Conservation (phyloP, 2,329 filamentous ascomycete genomes). For the Fusarium nelsonii region DNA sequence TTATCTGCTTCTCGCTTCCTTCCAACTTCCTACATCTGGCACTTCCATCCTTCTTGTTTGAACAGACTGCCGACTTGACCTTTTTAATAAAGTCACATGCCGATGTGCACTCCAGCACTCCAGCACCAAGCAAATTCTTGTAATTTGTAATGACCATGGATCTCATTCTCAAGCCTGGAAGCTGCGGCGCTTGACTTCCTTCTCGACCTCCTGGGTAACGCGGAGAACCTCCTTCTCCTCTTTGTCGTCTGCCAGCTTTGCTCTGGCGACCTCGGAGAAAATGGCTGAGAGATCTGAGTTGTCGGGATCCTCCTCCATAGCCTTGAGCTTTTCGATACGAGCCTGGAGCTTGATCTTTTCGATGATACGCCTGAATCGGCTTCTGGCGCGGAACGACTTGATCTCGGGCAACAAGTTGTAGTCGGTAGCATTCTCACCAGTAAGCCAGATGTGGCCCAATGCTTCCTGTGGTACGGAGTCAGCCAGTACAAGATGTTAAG, state of each 20-base stretch:
- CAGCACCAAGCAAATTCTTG: neutral
- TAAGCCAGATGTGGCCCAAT: constrained; percentile 87
- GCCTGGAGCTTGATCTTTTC: constrained; percentile 96
- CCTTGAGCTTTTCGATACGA: constrained; percentile 93
- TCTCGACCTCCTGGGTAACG: constrained; percentile 69
- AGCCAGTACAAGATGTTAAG: constrained; percentile 26
- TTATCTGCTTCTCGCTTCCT: constrained; percentile 4
- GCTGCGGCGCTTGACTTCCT: constrained; percentile 58
- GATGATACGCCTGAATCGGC: constrained; percentile 91
- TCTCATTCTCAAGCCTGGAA: constrained; percentile 38
- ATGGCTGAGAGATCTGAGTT: constrained; percentile 73
- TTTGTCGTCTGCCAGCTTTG: constrained; percentile 85
- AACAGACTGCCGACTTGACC: neutral
- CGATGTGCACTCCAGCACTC: neutral
- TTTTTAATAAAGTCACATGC: neutral
- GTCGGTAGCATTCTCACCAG: constrained; percentile 89
- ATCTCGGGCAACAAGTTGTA: constrained; percentile 98
- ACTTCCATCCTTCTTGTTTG: neutral
- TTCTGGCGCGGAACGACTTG: constrained; percentile 90
- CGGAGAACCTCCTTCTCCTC: constrained; percentile 82
- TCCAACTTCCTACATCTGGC: constrained; percentile 2
- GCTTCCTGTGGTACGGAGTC: constrained; percentile 68
- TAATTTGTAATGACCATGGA: constrained; percentile 1
- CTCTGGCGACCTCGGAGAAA: constrained; percentile 93
- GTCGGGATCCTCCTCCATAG: constrained; percentile 86